Evolutionary conservation across 2,329 filamentous ascomycete genomes (phyloP), one percentile per base, ranked within the genome.

Genomic region (Microcyclosporella mali): DNA sequence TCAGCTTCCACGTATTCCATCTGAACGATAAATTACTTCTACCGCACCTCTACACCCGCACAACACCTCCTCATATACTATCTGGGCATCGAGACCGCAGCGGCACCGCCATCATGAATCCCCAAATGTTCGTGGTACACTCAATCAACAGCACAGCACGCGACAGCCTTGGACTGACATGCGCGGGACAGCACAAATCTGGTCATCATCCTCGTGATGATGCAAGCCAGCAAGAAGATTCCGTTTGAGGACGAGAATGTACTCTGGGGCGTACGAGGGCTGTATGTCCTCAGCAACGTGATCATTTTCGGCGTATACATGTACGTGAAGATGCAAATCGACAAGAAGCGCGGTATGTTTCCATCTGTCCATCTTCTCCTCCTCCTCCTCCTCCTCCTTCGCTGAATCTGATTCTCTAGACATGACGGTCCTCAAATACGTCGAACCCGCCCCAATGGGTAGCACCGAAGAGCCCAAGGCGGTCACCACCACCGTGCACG

Each of bases 381-480:
- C 10, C 31, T 28, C 15, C 33, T n/a, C 6, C 16, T n/a, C 8
- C 17, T 27, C 18, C 17, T 12, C 21, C 12, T 27, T n/a, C 28
- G n/a, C n/a, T n/a, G n/a, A n/a, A n/a, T n/a, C 18, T 33, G 18
- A 28, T 27, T 17, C 27, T 18, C 11, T 63, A 97, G 92, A 98
- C 66, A 79, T 95, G 71, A 95, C 89, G 17, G 95, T 92, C 2
- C 82, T 98, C 65, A 97, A 98, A 73, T 98, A 98, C 71, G 89
- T 98, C 66, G 92, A 98, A 74, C 90, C 89, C 33, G 80, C 92
- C 4, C 82, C 88, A 33, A 87, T 95, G 82, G 92, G 92, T 59
- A 94, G 86, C 58, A 79, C 83, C 61, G 92, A 97, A 69, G 89
- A 95, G 71, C 83, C 85, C 66, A 95, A 95, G 72, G 86, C 94